Evolutionary conservation across 257 asterid genomes (phyloP).

Genomic region (Handroanthus guayacan): DNA sequence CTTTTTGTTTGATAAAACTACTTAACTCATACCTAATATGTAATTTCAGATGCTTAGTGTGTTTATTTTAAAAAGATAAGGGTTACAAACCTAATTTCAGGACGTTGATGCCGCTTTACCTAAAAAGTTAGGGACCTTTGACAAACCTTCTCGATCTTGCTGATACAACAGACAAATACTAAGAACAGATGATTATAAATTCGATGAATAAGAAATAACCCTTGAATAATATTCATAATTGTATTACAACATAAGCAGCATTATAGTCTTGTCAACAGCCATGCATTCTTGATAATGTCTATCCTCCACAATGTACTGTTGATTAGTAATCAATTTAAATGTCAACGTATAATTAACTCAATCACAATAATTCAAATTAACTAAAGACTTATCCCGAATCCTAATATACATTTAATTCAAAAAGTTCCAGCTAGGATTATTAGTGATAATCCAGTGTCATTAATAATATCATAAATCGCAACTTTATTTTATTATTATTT

Average conservation of each 20-base stretch:
- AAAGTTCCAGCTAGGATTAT: too few relatives aligned
- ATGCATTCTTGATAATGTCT: not conserved
- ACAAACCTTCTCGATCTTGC: not conserved
- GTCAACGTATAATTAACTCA: not conserved
- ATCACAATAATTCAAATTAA: constrained; percentile 14
- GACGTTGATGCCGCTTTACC: too few relatives aligned
- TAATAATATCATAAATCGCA: too few relatives aligned
- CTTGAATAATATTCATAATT: not conserved
- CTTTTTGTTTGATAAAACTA: too few relatives aligned
- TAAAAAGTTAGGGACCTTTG: too few relatives aligned
- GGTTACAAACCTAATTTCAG: too few relatives aligned
- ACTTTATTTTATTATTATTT: too few relatives aligned
- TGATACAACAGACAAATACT: constrained; percentile 24
- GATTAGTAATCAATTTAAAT: not conserved
- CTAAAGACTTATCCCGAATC: not conserved
- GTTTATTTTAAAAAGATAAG: too few relatives aligned
- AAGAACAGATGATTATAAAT: not conserved
- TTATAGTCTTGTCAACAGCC: not conserved
- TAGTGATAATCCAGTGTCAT: too few relatives aligned
- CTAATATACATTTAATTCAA: not conserved
- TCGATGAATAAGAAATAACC: not conserved
- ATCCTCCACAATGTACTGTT: not conserved
- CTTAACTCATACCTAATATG: too few relatives aligned
- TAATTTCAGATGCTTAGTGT: too few relatives aligned
- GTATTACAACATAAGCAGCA: not conserved